A percentile compares a stretch with the other conserved stretches of the same genome.
These are phyloP conservation scores for Arabidopsis suecica DNA, from an alignment of 345 rosid species.

Conservation along the genomic window DNA sequence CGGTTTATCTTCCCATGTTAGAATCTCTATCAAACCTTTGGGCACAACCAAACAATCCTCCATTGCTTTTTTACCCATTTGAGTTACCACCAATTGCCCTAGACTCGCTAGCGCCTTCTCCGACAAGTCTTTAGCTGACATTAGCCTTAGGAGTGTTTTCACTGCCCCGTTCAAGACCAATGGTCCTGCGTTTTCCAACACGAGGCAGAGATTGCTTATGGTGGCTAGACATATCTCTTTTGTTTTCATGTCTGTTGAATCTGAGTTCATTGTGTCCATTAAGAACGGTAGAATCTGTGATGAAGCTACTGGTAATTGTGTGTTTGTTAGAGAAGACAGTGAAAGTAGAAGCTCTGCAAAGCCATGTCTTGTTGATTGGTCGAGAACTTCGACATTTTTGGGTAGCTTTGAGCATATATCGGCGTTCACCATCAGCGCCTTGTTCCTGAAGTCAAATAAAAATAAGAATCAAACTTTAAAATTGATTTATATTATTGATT, in stretches of 20 bases:
- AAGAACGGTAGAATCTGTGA: conserved; percentile 61
- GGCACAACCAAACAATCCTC: conserved; percentile 64
- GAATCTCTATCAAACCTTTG: conserved; percentile 65
- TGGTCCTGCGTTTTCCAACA: conserved; percentile 67
- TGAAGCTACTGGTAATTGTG: conserved; percentile 56
- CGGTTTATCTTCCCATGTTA: conserved; percentile 89
- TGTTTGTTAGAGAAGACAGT: conserved; percentile 61
- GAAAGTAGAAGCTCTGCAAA: conserved; percentile 66
- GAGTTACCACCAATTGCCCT: conserved; percentile 76
- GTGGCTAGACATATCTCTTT: conserved; percentile 66
- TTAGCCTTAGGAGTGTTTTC: conserved; percentile 53
- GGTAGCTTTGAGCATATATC: conserved; percentile 80
- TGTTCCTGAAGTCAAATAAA: conserved; percentile 66
- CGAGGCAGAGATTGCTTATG: conserved; percentile 59
- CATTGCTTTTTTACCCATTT: conserved; percentile 79
- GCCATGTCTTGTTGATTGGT: conserved; percentile 59
- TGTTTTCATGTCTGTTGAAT: conserved; percentile 49
- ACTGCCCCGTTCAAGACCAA: conserved; percentile 62
- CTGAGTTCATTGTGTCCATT: conserved; percentile 56
- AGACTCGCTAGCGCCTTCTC: conserved; percentile 78
- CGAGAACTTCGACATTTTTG: conserved; percentile 46
- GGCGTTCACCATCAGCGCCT: conserved; percentile 77
- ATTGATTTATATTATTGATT: not conserved
- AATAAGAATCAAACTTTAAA: not conserved
- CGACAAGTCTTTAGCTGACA: conserved; percentile 54